Evolutionary conservation across 2,329 filamentous ascomycete species (phyloP).

Genomic region (Pseudopyricularia cyperi): DNA sequence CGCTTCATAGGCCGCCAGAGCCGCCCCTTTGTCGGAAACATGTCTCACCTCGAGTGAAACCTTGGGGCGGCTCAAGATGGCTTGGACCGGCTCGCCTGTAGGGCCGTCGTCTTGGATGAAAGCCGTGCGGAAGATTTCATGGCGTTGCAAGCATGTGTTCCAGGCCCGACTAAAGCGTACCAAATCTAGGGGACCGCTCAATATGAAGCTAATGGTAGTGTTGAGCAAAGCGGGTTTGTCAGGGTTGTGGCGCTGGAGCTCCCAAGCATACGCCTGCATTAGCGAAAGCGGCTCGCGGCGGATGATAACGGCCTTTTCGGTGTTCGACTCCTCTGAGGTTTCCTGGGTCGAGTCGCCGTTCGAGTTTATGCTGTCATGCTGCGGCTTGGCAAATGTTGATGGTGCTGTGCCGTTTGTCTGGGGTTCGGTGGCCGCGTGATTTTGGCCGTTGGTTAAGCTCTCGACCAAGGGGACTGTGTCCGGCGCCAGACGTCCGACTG

Average conservation of each 20-base stretch:
- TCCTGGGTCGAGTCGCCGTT: not conserved
- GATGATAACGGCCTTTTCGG: not conserved
- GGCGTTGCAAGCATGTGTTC: not conserved
- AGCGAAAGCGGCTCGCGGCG: not conserved
- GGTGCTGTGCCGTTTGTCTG: not conserved
- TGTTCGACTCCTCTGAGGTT: not conserved
- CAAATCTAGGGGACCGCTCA: not conserved
- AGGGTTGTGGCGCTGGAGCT: not conserved
- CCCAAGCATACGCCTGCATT: not conserved
- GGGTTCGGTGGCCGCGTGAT: not conserved
- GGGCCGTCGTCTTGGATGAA: not conserved
- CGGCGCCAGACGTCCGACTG: not conserved
- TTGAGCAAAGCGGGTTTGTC: not conserved
- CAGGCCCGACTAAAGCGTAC: not conserved
- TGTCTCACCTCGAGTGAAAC: not conserved
- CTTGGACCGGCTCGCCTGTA: not conserved
- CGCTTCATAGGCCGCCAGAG: not conserved
- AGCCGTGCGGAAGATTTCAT: slow-evolving; percentile 2
- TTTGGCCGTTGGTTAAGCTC: not conserved
- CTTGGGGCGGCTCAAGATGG: not conserved
- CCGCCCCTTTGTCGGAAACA: not conserved
- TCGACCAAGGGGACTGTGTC: not conserved
- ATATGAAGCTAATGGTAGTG: not conserved
- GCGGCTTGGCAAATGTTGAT: not conserved
- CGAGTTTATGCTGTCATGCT: not conserved